Evolutionary conservation across 441 rosid species (phyloP).

Genomic region (Pelargonium myrrhifolium): DNA sequence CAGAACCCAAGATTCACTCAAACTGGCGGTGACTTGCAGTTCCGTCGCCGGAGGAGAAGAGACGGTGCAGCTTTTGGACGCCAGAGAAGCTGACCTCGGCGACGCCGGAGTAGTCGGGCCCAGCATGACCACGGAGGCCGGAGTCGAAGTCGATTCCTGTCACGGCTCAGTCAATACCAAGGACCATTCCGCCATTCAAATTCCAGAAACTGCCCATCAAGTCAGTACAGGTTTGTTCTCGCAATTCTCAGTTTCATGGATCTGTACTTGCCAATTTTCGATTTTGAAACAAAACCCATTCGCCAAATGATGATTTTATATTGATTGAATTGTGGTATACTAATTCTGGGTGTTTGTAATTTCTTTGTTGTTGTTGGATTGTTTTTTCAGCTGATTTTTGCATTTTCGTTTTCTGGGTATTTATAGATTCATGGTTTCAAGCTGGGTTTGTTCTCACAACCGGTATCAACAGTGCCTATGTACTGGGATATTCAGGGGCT

Average conservation of each 20-base stretch:
- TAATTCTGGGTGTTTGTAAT: too few relatives aligned
- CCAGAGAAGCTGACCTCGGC: background rate
- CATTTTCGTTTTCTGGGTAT: constrained; percentile 9
- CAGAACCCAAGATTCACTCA: background rate
- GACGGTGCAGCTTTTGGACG: constrained; percentile 26
- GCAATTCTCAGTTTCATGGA: background rate
- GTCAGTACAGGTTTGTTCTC: constrained; percentile 59
- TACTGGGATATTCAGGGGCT: constrained; percentile 83
- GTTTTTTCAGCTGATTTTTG: constrained; percentile 14
- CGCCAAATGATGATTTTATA: background rate
- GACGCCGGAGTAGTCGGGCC: constrained; percentile 3
- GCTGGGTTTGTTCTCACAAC: constrained; percentile 79
- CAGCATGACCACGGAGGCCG: constrained; percentile 24
- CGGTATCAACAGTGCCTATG: constrained; percentile 82
- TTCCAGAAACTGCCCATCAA: constrained; percentile 86
- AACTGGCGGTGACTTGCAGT: background rate
- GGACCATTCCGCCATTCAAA: constrained; percentile 27
- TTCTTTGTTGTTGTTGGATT: background rate
- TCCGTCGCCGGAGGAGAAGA: constrained; percentile 25
- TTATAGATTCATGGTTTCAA: constrained; percentile 90
- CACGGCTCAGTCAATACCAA: constrained; percentile 23
- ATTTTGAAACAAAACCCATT: background rate
- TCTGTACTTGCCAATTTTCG: background rate
- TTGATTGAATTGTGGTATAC: too few relatives aligned
- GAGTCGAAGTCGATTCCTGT: background rate